Percentiles rank a stretch among this genome's conserved stretches.
Evolutionary conservation across 2,329 filamentous ascomycete species (phyloP).

Genomic region (Calonectria multiphialidica): DNA sequence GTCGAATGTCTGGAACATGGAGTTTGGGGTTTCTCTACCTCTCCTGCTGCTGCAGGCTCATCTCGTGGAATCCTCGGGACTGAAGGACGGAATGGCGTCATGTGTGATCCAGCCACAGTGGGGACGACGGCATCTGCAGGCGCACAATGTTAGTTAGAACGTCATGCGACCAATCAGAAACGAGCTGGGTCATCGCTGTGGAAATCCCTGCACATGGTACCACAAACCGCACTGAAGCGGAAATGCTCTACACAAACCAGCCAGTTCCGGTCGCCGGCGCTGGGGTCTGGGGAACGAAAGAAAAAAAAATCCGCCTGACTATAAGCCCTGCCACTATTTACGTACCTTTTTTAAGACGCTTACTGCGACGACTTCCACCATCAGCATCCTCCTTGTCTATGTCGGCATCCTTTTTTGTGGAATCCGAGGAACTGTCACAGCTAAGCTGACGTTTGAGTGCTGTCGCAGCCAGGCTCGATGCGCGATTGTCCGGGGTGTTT

Average conservation of each 20-base stretch:
- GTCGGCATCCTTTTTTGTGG: conserved; percentile 60
- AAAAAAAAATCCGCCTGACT: conserved; percentile 4
- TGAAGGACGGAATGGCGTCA: conserved; percentile 91
- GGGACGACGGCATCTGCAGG: conserved; percentile 68
- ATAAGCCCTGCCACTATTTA: conserved; percentile 8
- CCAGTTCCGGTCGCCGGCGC: conserved; percentile 30
- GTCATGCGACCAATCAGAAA: conserved; percentile 35
- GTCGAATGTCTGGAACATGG: conserved; percentile 35
- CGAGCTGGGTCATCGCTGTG: conserved; percentile 33
- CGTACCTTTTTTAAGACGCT: conserved; percentile 82
- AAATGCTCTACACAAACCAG: conserved; percentile 33
- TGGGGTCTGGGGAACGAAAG: conserved; percentile 5
- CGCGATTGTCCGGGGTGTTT: conserved; percentile 73
- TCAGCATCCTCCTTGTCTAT: conserved; percentile 71
- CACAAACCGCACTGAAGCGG: conserved; percentile 28
- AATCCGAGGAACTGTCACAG: conserved; percentile 63
- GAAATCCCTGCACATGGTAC: conserved; percentile 41
- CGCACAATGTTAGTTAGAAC: conserved; percentile 36
- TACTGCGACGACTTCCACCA: conserved; percentile 83
- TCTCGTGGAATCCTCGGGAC: conserved; percentile 74
- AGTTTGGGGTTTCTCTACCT: conserved; percentile 46
- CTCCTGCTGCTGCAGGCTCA: conserved; percentile 58
- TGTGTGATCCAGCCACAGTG: conserved; percentile 95
- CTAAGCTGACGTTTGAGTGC: conserved; percentile 84
- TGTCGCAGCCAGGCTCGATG: conserved; percentile 67